These are phyloP conservation scores for Daedalea quercina DNA, from an alignment of 768 basidiomycete genomes.

Conservation along the genomic window DNA sequence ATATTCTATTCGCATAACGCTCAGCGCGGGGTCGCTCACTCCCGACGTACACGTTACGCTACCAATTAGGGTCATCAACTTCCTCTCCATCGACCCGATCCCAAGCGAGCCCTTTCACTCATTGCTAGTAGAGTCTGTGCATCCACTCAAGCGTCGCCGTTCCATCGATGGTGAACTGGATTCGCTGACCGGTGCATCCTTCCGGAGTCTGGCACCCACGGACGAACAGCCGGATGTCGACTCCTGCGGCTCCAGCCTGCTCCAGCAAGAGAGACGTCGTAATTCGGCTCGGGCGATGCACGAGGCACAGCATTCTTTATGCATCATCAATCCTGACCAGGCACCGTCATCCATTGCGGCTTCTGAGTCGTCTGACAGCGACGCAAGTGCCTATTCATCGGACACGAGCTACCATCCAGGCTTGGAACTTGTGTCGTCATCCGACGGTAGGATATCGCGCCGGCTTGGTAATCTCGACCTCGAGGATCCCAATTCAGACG, in stretches of 20 bases:
- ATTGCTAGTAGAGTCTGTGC: constrained; percentile 7
- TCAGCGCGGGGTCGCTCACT: constrained; percentile 51
- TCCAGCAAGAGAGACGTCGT: too few species aligned
- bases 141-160: constrained; percentile 5
- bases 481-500: constrained; percentile 14
- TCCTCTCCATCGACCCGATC: constrained; percentile 81
- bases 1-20: constrained; percentile 60
- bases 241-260: too few species aligned
- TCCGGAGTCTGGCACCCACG: neutral
- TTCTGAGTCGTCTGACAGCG: neutral
- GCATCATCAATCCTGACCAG: constrained; percentile 15
- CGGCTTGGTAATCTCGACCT: constrained; percentile 11
- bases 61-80: constrained; percentile 75
- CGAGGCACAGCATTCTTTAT: constrained; percentile 1
- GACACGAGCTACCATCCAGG: neutral
- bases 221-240: too few species aligned
- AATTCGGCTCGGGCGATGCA: too few species aligned
- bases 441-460: neutral
- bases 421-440: neutral
- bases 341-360: neutral
- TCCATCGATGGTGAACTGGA: constrained; percentile 6
- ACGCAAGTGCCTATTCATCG: constrained; percentile 14
- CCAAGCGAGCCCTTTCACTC: constrained; percentile 27
- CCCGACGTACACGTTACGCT: constrained; percentile 64
- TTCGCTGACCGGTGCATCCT: neutral